Evolutionary conservation across 2,329 filamentous ascomycete genomes (phyloP), one percentile per base, ranked within the genome.

Genomic region (Phyllosticta ampelicida): DNA sequence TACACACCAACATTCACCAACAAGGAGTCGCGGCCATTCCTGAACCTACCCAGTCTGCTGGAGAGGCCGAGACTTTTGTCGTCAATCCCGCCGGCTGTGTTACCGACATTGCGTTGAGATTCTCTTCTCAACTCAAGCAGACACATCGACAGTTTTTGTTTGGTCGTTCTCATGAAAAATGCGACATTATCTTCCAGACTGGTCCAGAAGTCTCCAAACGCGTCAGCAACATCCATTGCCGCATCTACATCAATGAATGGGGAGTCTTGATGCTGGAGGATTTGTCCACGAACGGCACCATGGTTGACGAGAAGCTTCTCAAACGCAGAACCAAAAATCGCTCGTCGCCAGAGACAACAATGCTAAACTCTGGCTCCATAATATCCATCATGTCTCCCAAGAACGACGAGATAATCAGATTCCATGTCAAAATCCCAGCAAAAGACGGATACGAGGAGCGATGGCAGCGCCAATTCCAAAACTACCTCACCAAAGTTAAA

Each of bases 141-240:
- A 83, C 86, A 6, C 67, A 76, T 2, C 74, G 82, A 55, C 94
- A 94, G 44, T 97, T 95, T 72, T 81, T 83, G 50, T 97, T 99
- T 71, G 94, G 94, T 28, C 85, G 94, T 58, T 92, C 94, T 66
- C 64, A 73, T 0, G 65, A 71, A 51, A 79, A 82, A 30, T 94
- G 89, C 71, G 94, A 99, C 66, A 77, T 89, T 55, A 73, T 85
- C 60, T 83, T 89, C 53, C 20, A 85, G 62, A 48, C 48, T 10
- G 52, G 44, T 6, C 19, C 36, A 10, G 86, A 92, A 63, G 80
- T 81, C 0, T 76, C 82, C 55, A 86, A 83, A 69, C 82, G 88
- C 50, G 81, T 99, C 60, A 97, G 92, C 76, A 96, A 97, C 68
- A 80, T 87, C n/a, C 94, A 99, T 70, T 99, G 97, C 70, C 86